Evolutionary conservation across 2,329 filamentous ascomycete genomes (phyloP), one percentile per base, ranked within the genome.

Genomic region (Penicillium sp.): DNA sequence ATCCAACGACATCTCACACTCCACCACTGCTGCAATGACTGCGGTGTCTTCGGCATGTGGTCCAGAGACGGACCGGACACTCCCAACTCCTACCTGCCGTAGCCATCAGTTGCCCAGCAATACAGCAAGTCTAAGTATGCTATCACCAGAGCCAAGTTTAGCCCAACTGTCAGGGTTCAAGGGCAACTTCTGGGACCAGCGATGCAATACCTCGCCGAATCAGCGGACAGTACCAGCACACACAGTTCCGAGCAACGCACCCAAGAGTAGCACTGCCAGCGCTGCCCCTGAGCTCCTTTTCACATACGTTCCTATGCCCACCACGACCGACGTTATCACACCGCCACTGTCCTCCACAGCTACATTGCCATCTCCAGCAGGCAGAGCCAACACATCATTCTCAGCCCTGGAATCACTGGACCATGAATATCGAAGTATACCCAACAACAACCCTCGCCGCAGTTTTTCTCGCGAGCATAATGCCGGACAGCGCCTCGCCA

Each of bases 81-180:
- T 73, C 24, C 70, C 71, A 27, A 69, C 63, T 28, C 59, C 61
- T 23, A 62, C 53, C 6, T 55, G 57, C 27, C 62, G 64, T 28
- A 56, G 52, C 49, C 61, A 61, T 18, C 55, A 50, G 39, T 29
- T 52, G 15, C 50, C 57, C 9, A 53, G 47, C 31, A 58, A 53
- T 31, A 41, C 46, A 25, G 40, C 52, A 10, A 40, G 40, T 10
- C 47, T 60, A 28, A 49, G 55, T 31, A 46, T 55, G 24, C 27
- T 47, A 6, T 40, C 41, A 15, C 13, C 59, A 35, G 58, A 62
- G 7, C 50, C 42, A 13, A 45, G 55, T 6, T 33, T 64, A 4
- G 44, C 56, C 15, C 53, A 58, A 24, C 28, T 53, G 29, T 40
- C 52, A 3, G 63, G 62, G 8, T 54, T 50, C 35, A 67, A 59